Conservation (phyloP, 169 alveolate species). For the Pseudocohnilembus persalinus region DNA sequence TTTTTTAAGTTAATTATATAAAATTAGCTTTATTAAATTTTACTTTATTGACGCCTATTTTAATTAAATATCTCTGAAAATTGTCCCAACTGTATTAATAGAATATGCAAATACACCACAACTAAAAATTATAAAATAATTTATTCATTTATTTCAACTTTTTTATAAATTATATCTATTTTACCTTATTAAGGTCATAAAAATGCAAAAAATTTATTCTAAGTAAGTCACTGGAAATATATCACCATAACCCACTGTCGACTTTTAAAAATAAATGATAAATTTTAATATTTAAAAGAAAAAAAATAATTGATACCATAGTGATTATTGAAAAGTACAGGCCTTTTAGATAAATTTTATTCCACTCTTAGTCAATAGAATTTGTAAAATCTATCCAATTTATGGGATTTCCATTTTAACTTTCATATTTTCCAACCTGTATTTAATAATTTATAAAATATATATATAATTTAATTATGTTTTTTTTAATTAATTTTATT, state of each 20-base stretch:
- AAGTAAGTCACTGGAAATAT: background rate
- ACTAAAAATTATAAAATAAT: background rate
- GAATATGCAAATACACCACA: background rate
- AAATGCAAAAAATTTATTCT: background rate
- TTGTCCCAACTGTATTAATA: background rate
- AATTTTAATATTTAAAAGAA: too few relatives aligned
- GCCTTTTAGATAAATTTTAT: too few relatives aligned
- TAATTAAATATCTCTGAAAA: background rate
- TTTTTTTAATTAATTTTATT: too few relatives aligned
- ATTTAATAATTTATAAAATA: too few relatives aligned
- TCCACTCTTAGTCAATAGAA: background rate
- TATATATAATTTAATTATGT: too few relatives aligned
- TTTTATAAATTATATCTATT: too few relatives aligned
- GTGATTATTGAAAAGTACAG: background rate
- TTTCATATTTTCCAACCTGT: background rate
- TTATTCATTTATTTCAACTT: too few relatives aligned
- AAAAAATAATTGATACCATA: background rate
- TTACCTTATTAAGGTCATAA: background rate
- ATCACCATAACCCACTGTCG: background rate
- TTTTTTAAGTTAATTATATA: too few relatives aligned
- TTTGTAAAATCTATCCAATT: background rate
- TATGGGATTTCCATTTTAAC: background rate
- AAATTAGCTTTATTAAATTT: background rate
- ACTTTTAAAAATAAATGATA: background rate
- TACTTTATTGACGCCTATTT: background rate